phyloP scores from a whole-genome alignment of 2,329 filamentous ascomycete genomes.

The Sclerotinia minor region DNA sequence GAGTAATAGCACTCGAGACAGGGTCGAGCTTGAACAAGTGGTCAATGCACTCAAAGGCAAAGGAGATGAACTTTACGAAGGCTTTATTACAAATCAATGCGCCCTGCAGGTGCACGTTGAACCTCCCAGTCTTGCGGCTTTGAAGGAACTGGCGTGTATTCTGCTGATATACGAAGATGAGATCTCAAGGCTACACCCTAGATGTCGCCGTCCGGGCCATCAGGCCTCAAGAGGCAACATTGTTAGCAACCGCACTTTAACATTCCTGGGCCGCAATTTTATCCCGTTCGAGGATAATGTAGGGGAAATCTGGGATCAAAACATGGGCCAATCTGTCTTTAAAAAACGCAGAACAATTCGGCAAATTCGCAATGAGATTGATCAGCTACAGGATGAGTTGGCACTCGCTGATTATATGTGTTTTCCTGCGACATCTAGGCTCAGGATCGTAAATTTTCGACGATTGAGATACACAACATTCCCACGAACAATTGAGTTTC shows the following conservation, averaged over 20 bases:
- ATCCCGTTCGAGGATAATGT: neutral
- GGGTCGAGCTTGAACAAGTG: slow-evolving; percentile 27
- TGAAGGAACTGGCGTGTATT: slow-evolving; percentile 34
- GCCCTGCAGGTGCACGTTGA: slow-evolving; percentile 36
- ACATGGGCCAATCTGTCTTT: neutral
- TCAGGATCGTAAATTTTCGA: slow-evolving; percentile 31
- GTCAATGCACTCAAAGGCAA: slow-evolving; percentile 25
- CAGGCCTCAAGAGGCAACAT: slow-evolving; percentile 20
- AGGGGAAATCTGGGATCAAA: neutral
- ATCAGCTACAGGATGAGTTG: neutral
- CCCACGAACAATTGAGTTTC: slow-evolving; percentile 35
- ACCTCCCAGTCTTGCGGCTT: slow-evolving; percentile 28
- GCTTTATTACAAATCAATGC: slow-evolving; percentile 38
- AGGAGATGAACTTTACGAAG: slow-evolving; percentile 21
- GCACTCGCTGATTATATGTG: slow-evolving; percentile 26
- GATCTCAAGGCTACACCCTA: slow-evolving; percentile 34
- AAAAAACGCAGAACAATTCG: neutral
- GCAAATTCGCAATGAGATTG: slow-evolving; percentile 11
- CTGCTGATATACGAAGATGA: slow-evolving; percentile 37
- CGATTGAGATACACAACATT: slow-evolving; percentile 3
- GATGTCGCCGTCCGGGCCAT: slow-evolving; percentile 32
- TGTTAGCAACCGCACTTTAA: slow-evolving; percentile 31
- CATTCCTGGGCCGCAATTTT: slow-evolving; percentile 9
- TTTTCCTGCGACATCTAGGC: slow-evolving; percentile 17
- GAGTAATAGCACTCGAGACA: slow-evolving; percentile 14